Evolutionary conservation across 805 yeast genomes (phyloP), one percentile per base, ranked within the genome.

Genomic region (Grigorovia jiainica): DNA sequence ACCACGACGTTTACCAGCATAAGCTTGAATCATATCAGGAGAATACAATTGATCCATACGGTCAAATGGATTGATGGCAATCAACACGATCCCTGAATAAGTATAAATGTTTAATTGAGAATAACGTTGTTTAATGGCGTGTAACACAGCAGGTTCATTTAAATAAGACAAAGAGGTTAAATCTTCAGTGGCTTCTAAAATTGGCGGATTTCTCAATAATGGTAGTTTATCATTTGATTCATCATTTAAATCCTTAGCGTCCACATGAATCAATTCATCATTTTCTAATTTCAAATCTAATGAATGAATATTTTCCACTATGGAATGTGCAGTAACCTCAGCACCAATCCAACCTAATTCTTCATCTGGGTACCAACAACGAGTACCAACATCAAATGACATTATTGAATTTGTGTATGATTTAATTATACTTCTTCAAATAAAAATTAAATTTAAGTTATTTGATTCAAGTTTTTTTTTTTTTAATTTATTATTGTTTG

Each of bases 31-130:
- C 61, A 90, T 84, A 54, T 90, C 95, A 33, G 83, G 85, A 3
- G 95, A 81, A 62, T 90, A 90, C 38, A 90, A 70, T 55, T 85
- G 89, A 61, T 90, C 97, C 34, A 87, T 86, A 51, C 83, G 73
- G 60, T 87, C 96, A 64, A 90, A 90, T 9, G 98, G 98, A 61
- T 90, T 90, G 2, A 95, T 82, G 17, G 98, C 98, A 57, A 90
- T 90, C 59, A 90, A 75, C 38, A 90, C 98, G 43, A 90, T 92
- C 62, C 98, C 98, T 1, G 95, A 85, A 61, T 90, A 90, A 2
- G 98, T 92, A 64, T 90, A 90, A 46, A 90, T 90, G 60, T 82
- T 85, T 53, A 90, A 74, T 60, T 87, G 96, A 30, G 87, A 72
- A 59, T 92, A 90, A 51, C 98, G 77, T 47, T 84, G 76, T 55